A percentile compares a stretch with the other conserved stretches of the same genome.
phyloP scores from a whole-genome alignment of 345 rosid genomes.

The Ceriops zippeliana region DNA sequence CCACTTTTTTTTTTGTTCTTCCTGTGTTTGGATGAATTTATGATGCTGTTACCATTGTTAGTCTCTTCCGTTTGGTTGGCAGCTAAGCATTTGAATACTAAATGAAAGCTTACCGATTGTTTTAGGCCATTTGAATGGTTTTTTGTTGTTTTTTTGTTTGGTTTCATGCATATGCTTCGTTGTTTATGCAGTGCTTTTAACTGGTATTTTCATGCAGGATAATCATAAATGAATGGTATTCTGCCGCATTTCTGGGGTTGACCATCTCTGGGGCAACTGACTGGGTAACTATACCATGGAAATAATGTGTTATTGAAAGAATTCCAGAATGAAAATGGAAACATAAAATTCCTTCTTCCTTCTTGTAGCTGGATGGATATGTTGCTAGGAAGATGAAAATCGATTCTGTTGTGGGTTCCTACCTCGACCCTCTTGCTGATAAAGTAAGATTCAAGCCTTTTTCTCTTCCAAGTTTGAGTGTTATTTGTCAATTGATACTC shows the following conservation, averaged over 20 bases:
- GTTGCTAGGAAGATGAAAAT: constrained; percentile 87
- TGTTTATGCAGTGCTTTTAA: not conserved
- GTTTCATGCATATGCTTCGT: not conserved
- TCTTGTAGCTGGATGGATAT: constrained; percentile 82
- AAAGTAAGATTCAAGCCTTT: constrained; percentile 44
- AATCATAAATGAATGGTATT: constrained; percentile 77
- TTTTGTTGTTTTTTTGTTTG: not conserved
- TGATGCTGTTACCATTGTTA: too few relatives aligned
- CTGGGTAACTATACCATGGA: constrained; percentile 50
- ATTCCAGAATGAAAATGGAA: not conserved
- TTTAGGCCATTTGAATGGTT: not conserved
- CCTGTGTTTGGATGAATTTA: too few relatives aligned
- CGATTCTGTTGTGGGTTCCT: constrained; percentile 89
- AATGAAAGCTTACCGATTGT: too few relatives aligned
- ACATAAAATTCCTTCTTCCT: not conserved
- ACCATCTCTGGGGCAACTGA: constrained; percentile 83
- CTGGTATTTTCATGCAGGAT: constrained; percentile 45
- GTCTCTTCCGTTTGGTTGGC: too few relatives aligned
- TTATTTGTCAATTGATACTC: not conserved
- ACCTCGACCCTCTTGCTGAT: constrained; percentile 98
- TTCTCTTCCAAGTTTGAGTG: constrained; percentile 7
- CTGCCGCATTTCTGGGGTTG: constrained; percentile 62
- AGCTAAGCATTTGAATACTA: too few relatives aligned
- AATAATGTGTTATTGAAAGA: not conserved
- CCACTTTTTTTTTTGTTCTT: too few relatives aligned